These are phyloP conservation scores for Fusarium sp. DNA, from an alignment of 2,329 filamentous ascomycete species.

Conservation along the genomic window DNA sequence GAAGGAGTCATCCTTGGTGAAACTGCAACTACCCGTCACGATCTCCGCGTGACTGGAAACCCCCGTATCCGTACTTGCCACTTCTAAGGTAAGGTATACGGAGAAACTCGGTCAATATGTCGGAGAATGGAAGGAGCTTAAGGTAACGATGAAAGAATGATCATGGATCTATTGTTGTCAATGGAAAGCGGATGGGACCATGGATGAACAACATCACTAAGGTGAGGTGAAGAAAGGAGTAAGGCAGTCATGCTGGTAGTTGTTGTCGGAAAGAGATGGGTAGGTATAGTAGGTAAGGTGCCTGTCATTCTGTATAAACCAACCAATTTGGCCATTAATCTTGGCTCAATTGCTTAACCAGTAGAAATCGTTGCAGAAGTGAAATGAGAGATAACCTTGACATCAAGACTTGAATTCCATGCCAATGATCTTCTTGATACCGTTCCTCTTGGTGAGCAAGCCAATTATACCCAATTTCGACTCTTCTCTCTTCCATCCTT, in stretches of 20 bases:
- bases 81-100: background rate
- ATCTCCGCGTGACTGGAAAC: conserved; percentile 4
- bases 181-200: background rate
- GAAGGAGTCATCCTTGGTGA: conserved; percentile 13
- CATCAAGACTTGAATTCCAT: conserved; percentile 4
- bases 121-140: background rate
- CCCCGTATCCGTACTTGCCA: background rate
- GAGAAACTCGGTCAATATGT: background rate
- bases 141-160: background rate
- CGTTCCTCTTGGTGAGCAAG: conserved; percentile 13
- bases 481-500: conserved; percentile 25
- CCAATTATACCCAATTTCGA: conserved; percentile 22
- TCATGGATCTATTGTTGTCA: background rate
- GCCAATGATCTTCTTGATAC: conserved; percentile 17
- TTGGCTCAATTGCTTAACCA: background rate
- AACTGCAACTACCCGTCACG: conserved; percentile 26
- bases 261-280: background rate
- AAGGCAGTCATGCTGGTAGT: background rate
- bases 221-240: background rate
- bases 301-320: background rate
- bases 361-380: background rate
- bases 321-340: background rate
- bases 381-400: too few species aligned
- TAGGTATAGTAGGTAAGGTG: too few species aligned
- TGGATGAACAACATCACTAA: background rate